Conservation (phyloP, 371 early-diverging fungal genomes). For the Apophysomyces variabilis region DNA sequence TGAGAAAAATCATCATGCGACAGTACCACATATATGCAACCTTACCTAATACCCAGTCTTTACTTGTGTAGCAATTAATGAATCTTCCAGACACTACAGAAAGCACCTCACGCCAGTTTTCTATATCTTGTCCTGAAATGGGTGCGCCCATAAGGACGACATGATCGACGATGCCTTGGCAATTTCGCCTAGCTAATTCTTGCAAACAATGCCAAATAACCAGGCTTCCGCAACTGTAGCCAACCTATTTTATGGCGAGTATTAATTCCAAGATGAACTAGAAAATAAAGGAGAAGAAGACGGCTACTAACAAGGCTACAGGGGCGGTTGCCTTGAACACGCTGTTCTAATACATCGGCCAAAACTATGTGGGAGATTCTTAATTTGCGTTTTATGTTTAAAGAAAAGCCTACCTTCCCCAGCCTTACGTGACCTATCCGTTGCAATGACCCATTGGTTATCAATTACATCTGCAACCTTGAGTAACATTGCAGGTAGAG, state of each 20-base stretch:
- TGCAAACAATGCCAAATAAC: constrained; percentile 88
- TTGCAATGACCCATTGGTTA: constrained; percentile 92
- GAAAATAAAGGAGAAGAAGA: not conserved
- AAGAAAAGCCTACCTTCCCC: constrained; percentile 58
- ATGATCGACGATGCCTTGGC: constrained; percentile 58
- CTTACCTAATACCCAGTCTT: constrained; percentile 88
- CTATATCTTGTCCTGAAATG: constrained; percentile 48
- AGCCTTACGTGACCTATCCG: constrained; percentile 88
- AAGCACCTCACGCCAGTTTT: constrained; percentile 51
- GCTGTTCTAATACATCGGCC: constrained; percentile 79
- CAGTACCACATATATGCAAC: not conserved
- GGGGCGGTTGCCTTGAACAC: constrained; percentile 91
- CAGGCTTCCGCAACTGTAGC: constrained; percentile 92
- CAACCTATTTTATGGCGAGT: constrained; percentile 42
- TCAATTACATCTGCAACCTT: constrained; percentile 69
- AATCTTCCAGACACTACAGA: constrained; percentile 85
- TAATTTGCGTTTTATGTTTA: not conserved
- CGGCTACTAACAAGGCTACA: constrained; percentile 72
- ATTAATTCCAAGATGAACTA: not conserved
- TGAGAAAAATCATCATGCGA: not conserved
- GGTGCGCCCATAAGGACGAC: constrained; percentile 71
- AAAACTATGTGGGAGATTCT: constrained; percentile 49
- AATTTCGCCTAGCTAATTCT: constrained; percentile 72
- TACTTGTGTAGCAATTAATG: constrained; percentile 86
- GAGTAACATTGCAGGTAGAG: constrained; percentile 70